These are phyloP conservation scores for Aechmea fasciata DNA, from an alignment of 176 grass and related monocot species.

Conservation along the genomic window DNA sequence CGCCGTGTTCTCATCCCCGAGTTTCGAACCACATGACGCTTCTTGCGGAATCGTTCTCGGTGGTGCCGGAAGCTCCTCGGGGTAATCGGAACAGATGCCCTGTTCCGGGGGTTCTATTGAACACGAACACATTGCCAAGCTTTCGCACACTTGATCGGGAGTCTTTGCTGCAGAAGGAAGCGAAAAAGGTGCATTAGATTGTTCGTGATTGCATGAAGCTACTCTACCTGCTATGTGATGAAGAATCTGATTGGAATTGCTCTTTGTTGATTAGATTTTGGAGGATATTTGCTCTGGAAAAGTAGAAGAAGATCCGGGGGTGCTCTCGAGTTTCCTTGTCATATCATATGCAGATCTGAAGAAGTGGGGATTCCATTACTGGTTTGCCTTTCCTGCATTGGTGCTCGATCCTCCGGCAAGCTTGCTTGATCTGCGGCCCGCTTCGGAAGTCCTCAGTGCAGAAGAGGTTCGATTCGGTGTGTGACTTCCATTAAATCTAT, in stretches of 20 bases:
- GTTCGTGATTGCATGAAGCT: background rate
- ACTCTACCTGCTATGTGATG: background rate
- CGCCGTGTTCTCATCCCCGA: conserved; percentile 25
- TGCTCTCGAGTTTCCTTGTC: conserved; percentile 67
- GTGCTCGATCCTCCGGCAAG: conserved; percentile 58
- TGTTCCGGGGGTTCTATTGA: conserved; percentile 68
- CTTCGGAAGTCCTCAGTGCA: conserved; percentile 37
- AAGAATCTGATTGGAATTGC: background rate
- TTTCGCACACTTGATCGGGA: conserved; percentile 47
- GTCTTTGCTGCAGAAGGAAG: conserved; percentile 42
- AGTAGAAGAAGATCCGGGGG: conserved; percentile 56
- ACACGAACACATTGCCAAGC: conserved; percentile 70
- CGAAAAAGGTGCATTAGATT: conserved; percentile 50
- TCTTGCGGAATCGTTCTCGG: conserved; percentile 34
- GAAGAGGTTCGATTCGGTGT: conserved; percentile 40
- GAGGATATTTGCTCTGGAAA: conserved; percentile 58
- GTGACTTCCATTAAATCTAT: conserved; percentile 1
- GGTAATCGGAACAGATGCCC: conserved; percentile 49
- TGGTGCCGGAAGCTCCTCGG: conserved; percentile 16
- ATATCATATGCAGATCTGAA: conserved; percentile 96
- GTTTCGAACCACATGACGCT: conserved; percentile 35
- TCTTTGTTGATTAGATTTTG: conserved; percentile 42
- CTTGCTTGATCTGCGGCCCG: conserved; percentile 36
- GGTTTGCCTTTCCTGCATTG: conserved; percentile 70
- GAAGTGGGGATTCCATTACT: conserved; percentile 75